Evolutionary conservation across 1,284 basidiomycete species (phyloP).

Genomic region (Tetrapyrgos nigripes): DNA sequence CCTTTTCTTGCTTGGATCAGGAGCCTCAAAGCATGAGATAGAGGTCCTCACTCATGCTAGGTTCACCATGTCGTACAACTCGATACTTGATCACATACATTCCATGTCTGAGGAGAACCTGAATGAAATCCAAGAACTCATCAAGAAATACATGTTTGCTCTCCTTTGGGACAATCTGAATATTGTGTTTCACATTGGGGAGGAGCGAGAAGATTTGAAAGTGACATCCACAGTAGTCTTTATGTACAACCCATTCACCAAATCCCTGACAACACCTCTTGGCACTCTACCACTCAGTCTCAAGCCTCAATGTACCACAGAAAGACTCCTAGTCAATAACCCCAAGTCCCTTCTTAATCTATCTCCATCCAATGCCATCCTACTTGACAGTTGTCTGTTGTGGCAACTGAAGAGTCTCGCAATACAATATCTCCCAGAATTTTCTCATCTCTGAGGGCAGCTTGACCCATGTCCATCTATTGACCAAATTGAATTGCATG

Average conservation of each 20-base stretch:
- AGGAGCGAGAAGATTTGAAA: conserved; percentile 26
- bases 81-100: conserved; percentile 28
- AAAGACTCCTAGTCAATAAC: no score
- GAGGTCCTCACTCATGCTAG: conserved; percentile 26
- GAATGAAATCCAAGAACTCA: conserved; percentile 13
- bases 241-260: conserved; percentile 20
- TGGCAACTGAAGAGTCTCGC: conserved; percentile 21
- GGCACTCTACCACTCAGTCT: no score
- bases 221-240: conserved; percentile 31
- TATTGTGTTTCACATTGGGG: conserved; percentile 28
- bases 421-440: conserved; percentile 10
- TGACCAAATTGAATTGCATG: conserved; percentile 19
- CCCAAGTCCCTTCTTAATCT: no score
- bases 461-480: conserved; percentile 19
- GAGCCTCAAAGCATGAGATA: conserved; percentile 7
- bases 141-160: conserved; percentile 19
- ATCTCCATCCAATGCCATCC: no score
- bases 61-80: conserved; percentile 28
- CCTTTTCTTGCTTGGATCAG: conserved; percentile 13
- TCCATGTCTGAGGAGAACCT: conserved; percentile 25
- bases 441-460: conserved; percentile 6
- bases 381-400: background rate
- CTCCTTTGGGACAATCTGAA: conserved; percentile 39
- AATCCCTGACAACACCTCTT: background rate
- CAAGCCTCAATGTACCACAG: no score